These are phyloP conservation scores for Cubamyces lactineus DNA, from an alignment of 768 basidiomycete genomes.

Conservation along the genomic window DNA sequence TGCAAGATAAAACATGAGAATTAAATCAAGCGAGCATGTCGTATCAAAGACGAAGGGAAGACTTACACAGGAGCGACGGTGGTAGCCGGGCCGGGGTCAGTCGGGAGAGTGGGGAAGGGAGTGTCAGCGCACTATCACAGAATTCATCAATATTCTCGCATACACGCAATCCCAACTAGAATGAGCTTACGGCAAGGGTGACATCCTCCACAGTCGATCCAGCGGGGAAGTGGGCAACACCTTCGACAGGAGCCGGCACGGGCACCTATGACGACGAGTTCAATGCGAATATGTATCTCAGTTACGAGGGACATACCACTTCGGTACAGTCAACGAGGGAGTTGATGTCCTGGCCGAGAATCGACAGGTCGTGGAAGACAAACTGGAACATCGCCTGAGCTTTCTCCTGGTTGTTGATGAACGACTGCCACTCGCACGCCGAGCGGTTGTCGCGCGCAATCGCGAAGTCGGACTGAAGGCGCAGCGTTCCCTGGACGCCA, in stretches of 20 bases:
- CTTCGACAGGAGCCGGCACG: conserved; percentile 10
- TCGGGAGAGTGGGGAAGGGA: conserved; percentile 27
- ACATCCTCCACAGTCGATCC: conserved; percentile 26
- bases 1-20: not conserved
- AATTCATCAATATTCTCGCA: not conserved
- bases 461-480: conserved; percentile 21
- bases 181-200: conserved; percentile 24
- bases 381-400: conserved; percentile 26
- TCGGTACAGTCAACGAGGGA: conserved; percentile 19
- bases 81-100: conserved; percentile 36
- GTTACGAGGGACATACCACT: conserved; percentile 4
- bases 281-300: not conserved
- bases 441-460: conserved; percentile 32
- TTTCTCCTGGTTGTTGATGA: conserved; percentile 26
- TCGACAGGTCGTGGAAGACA: conserved; percentile 18
- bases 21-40: not conserved
- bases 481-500: conserved; percentile 2
- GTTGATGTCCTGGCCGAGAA: conserved; percentile 20
- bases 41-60: not conserved
- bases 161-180: not conserved
- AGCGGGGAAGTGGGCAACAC: conserved; percentile 29
- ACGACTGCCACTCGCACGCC: conserved; percentile 33
- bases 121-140: conserved; percentile 12
- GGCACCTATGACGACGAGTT: conserved; percentile 3
- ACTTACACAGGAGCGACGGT: conserved; percentile 38